phyloP scores from a whole-genome alignment of 352 stramenopile genomes.

The Phytophthora ohioensis region DNA sequence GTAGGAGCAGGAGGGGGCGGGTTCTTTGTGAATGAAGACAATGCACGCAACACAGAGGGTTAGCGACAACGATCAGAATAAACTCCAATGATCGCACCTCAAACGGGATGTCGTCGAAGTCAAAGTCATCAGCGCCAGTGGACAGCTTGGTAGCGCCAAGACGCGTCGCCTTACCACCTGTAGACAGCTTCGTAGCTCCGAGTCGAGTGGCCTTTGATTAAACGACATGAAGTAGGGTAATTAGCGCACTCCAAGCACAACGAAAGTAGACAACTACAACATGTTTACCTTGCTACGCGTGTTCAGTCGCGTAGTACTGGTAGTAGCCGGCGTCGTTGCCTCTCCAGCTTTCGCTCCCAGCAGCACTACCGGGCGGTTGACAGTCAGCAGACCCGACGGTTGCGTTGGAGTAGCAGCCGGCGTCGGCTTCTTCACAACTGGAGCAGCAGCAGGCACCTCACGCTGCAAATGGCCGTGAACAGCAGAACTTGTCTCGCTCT shows the following conservation, averaged over 20 bases:
- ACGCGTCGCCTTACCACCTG: slow-evolving; percentile 55
- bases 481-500: slow-evolving; percentile 38
- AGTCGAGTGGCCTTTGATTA: slow-evolving; percentile 35
- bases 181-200: slow-evolving; percentile 48
- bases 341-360: slow-evolving; percentile 61
- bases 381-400: slow-evolving; percentile 51
- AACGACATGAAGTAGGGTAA: neutral
- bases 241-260: neutral
- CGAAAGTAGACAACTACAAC: neutral
- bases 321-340: slow-evolving; percentile 46
- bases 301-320: slow-evolving; percentile 60
- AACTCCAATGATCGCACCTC: slow-evolving; percentile 46
- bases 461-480: slow-evolving; percentile 65
- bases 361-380: slow-evolving; percentile 79
- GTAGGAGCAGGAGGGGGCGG: slow-evolving; percentile 57
- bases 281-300: slow-evolving; percentile 66
- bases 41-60: neutral
- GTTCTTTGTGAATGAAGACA: slow-evolving; percentile 53
- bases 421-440: slow-evolving; percentile 29
- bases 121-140: slow-evolving; percentile 72
- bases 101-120: slow-evolving; percentile 91
- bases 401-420: slow-evolving; percentile 30
- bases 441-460: slow-evolving; percentile 31
- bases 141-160: slow-evolving; percentile 84
- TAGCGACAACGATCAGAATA: neutral